Base-by-base conservation (phyloP, 2,329 filamentous ascomycete species). In the Ophiostoma triangulosporum region DNA sequence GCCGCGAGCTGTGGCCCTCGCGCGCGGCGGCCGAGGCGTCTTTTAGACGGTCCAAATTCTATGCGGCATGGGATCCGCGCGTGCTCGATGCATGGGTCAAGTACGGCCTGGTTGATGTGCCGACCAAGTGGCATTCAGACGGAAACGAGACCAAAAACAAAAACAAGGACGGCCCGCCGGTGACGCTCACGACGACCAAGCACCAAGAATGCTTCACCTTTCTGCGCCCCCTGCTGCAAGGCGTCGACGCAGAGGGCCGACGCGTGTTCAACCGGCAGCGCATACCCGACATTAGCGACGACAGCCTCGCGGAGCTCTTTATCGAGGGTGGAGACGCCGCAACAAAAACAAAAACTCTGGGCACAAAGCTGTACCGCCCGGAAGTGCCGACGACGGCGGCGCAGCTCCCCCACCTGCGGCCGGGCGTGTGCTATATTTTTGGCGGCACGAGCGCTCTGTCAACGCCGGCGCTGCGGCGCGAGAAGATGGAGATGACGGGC, bases 171-270 rank as follows among this genome's bases (percentile, higher is more conserved):
- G 38, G 17, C n/a, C 29, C 48, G n/a, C 52, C 56, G 12, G 60
- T 89, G 1, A 91, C 88, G 0, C 73, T 93, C 2, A 78, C 79
- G 2, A 97, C 91, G 0, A 84, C 88, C 0, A 88, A 90, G 62
- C 86, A 95, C 65, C 88, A 95, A 64, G 88, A 95, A 70, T 85
- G 93, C 54, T 83, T 88, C 62, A 88, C 83, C 1, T 93, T 84
- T 64, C 68, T 86, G 58, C 77, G 85, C 0, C 78, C 81, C 0
- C 77, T 77, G 55, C 79, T 68, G 64, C 67, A 69, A 7, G 71
- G 70, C 57, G 65, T 69, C 49, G 67, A 70, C 56, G 51, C 62
- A 0, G 58, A 66, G 12, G 71, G 59, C 4, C 56, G 69, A 20
- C 64, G 65, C 12, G 56, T 75, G 29, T 56, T 77, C 7, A 64